These are phyloP conservation scores for Saccharomycopsis selenospora DNA, from an alignment of 805 yeast species.

Conservation along the genomic window DNA sequence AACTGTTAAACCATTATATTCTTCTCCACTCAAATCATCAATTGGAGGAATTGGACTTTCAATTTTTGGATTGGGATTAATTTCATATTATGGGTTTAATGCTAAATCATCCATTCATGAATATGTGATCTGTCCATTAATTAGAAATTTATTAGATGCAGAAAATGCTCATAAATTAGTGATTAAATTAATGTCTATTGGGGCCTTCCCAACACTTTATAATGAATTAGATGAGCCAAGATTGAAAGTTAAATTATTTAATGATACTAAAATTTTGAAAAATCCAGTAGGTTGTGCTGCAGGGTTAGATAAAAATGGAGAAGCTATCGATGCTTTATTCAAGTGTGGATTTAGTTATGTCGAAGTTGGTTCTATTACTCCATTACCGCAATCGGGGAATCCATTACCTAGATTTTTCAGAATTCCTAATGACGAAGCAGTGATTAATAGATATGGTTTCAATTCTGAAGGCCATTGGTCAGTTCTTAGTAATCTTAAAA, in stretches of 20 bases:
- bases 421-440: conserved; percentile 77
- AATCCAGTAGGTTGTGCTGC: conserved; percentile 93
- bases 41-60: conserved; percentile 8
- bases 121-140: conserved; percentile 69
- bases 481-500: conserved; percentile 60
- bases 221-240: conserved; percentile 45
- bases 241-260: conserved; percentile 54
- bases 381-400: conserved; percentile 89
- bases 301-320: conserved; percentile 91
- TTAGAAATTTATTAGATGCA: conserved; percentile 67
- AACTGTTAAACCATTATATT: too few relatives aligned
- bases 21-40: too few relatives aligned
- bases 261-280: conserved; percentile 44
- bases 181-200: conserved; percentile 58
- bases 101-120: conserved; percentile 81
- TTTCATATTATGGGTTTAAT: conserved; percentile 54
- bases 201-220: conserved; percentile 55
- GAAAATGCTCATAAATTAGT: conserved; percentile 81
- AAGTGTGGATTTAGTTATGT: conserved; percentile 80
- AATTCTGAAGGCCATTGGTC: conserved; percentile 82
- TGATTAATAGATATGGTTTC: conserved; percentile 91
- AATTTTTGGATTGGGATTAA: conserved; percentile 31
- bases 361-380: conserved; percentile 91
- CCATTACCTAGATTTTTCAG: conserved; percentile 91
- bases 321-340: conserved; percentile 76